Evolutionary conservation across 768 basidiomycete genomes (phyloP).

Genomic region (Kwoniella sp.): DNA sequence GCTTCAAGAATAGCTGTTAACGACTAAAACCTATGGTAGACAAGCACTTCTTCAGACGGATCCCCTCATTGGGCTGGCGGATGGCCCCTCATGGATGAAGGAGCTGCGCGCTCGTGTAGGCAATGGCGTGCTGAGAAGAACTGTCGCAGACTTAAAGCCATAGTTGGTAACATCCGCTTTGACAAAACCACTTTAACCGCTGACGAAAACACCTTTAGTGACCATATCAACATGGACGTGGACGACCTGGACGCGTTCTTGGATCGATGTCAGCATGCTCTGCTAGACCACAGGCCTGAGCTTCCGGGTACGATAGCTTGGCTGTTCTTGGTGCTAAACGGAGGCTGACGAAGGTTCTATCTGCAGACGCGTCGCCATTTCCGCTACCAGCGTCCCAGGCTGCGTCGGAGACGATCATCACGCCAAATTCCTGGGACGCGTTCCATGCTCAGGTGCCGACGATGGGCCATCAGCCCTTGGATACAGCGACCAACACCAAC

Average conservation of each 20-base stretch:
- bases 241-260: slow-evolving; percentile 40
- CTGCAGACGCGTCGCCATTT: slow-evolving; percentile 15
- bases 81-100: slow-evolving; percentile 51
- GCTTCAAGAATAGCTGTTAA: background rate
- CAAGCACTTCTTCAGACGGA: slow-evolving; percentile 52
- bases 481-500: slow-evolving; percentile 4
- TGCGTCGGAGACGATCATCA: slow-evolving; percentile 18
- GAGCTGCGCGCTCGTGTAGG: slow-evolving; percentile 34
- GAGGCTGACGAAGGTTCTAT: background rate
- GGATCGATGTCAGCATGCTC: slow-evolving; percentile 19
- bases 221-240: slow-evolving; percentile 23
- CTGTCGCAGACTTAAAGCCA: slow-evolving; percentile 4
- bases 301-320: slow-evolving; percentile 19
- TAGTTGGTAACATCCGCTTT: too few species aligned
- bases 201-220: too few species aligned
- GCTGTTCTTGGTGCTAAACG: too few species aligned
- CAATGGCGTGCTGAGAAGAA: slow-evolving; percentile 3
- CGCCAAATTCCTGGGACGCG: slow-evolving; percentile 13
- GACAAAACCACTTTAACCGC: too few species aligned
- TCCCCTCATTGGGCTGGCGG: slow-evolving; percentile 61
- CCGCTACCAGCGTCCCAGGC: background rate
- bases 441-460: slow-evolving; percentile 18
- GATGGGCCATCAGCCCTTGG: too few species aligned
- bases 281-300: slow-evolving; percentile 17
- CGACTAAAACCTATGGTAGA: background rate